These are phyloP conservation scores for Aspergillus fijiensis DNA, from an alignment of 2,329 filamentous ascomycete genomes.

Conservation along the genomic window DNA sequence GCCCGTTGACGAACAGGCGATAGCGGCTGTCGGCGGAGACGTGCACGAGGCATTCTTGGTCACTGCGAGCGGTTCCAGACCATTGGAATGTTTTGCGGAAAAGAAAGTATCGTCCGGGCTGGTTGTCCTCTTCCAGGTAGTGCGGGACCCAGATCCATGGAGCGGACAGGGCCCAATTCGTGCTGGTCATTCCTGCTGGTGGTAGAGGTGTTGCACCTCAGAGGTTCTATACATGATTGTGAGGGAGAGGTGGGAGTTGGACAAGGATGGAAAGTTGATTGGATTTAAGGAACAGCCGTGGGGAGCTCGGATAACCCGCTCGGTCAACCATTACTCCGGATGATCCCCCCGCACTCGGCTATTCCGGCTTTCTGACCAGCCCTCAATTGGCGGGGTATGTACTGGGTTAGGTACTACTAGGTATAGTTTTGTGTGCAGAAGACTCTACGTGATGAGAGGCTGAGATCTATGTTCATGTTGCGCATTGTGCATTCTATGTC, in stretches of 20 bases:
- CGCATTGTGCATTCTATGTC: neutral
- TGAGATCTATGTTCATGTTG: too few relatives aligned
- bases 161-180: neutral
- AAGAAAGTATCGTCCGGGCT: constrained; percentile 5
- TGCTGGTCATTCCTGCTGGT: neutral
- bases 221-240: too few relatives aligned
- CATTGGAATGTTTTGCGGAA: constrained; percentile 9
- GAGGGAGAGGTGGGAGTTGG: neutral
- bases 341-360: neutral
- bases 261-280: neutral
- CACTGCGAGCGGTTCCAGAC: neutral
- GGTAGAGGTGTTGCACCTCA: too few relatives aligned
- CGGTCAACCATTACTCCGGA: neutral
- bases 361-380: neutral
- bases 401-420: too few relatives aligned
- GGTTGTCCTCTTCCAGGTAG: neutral
- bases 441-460: too few relatives aligned
- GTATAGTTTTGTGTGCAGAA: too few relatives aligned
- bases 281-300: neutral
- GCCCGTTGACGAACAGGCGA: constrained; percentile 11
- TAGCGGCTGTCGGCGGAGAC: constrained; percentile 14
- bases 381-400: neutral
- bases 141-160: constrained; percentile 7
- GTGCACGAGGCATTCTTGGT: neutral
- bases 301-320: neutral